These are phyloP conservation scores for Penicillium sp. DNA, from an alignment of 2,329 filamentous ascomycete genomes.

Conservation along the genomic window DNA sequence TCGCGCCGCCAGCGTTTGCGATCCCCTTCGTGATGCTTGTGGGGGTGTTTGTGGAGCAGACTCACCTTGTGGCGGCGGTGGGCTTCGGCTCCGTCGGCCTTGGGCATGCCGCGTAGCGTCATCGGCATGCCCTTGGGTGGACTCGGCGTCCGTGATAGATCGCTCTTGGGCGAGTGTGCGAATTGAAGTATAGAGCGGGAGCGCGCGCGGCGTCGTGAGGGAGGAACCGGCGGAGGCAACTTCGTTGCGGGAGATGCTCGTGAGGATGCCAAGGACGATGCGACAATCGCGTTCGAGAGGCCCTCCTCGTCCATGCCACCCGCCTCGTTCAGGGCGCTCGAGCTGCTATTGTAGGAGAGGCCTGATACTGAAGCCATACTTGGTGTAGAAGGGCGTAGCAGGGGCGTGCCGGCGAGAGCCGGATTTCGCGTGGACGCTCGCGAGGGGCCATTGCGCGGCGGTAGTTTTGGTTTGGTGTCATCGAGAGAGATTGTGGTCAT, in stretches of 20 bases:
- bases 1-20: conserved; percentile 48
- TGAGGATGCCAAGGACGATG: conserved; percentile 49
- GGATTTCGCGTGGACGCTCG: conserved; percentile 14
- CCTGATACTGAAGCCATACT: conserved; percentile 30
- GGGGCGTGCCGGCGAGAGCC: conserved; percentile 10
- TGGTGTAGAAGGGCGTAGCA: conserved; percentile 25
- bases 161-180: conserved; percentile 31
- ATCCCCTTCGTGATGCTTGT: conserved; percentile 52
- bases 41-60: conserved; percentile 47
- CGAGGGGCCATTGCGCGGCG: conserved; percentile 25
- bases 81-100: conserved; percentile 37
- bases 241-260: conserved; percentile 43
- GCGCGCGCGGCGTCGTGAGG: conserved; percentile 37
- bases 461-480: conserved; percentile 28
- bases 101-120: conserved; percentile 44
- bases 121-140: conserved; percentile 43
- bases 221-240: conserved; percentile 41
- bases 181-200: conserved; percentile 40
- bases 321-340: conserved; percentile 25
- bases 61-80: conserved; percentile 35
- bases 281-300: conserved; percentile 50
- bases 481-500: conserved; percentile 15
- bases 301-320: conserved; percentile 38
- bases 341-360: conserved; percentile 28
- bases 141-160: conserved; percentile 35